Base-by-base conservation (phyloP, 495 filamentous ascomycete species). In the Talaromyces ruber region DNA sequence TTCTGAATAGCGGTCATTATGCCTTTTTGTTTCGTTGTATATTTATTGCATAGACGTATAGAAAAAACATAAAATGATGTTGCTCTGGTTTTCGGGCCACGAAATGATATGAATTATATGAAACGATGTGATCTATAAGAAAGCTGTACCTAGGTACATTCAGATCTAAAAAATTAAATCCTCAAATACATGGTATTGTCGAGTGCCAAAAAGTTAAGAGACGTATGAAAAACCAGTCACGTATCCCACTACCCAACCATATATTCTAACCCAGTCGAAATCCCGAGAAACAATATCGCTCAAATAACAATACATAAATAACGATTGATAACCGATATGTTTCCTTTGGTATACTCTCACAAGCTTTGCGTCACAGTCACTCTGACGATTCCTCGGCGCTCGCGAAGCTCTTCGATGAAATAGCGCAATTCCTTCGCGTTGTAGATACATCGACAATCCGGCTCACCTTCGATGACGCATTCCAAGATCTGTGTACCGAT, bases 371-470 rank as follows among this genome's bases (percentile, higher is more conserved):
- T 59, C 14, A 59, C 32, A 4, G 34, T 59, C n/a, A 59, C 57
- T 47, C 29, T 59, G 30, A 59, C 39, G 16, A 29, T 43, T 25
- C 22, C 32, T 26, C 39, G 34, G n/a, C 39, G 18, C 34, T 59
- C 57, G 2, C 37, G 57, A 47, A 59, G 57, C 39, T 59, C 57
- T 2, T 59, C 39, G 2, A 59, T 45, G 24, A 25, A 59, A 24
- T 59, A 47, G 4, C 57, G 24, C 22, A 59, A 18, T 29, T 59
- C 57, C 34, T 59, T 59, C 21, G 57, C 57, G 16, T 59, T 59
- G 22, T 59, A 59, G 16, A 59, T 59, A 25, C 57, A 59, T 28
- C 57, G 29, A 34, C 57, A 59, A 7, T 59, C 57, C 9, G 39
- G 22, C 8, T 59, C 57, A 21, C 57, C 57, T 24, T 59, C 57